phyloP scores from a whole-genome alignment of 495 filamentous ascomycete genomes.

The Aspergillus campestris region DNA sequence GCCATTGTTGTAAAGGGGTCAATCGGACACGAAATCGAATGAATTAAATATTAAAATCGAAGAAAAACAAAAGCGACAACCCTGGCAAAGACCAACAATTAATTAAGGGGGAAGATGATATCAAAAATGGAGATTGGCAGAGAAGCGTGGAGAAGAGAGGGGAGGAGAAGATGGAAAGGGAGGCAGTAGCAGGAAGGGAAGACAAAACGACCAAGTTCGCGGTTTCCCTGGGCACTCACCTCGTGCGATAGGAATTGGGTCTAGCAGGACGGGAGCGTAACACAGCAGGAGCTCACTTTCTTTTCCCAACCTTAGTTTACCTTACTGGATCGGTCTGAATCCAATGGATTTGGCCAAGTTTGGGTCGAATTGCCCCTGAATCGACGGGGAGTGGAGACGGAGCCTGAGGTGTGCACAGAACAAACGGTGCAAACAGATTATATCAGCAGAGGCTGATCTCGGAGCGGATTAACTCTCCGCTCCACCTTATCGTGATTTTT shows the following conservation, averaged over 20 bases:
- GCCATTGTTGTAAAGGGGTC: slow-evolving; percentile 52
- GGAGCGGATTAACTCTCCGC: too few relatives aligned
- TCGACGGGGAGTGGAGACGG: slow-evolving; percentile 6
- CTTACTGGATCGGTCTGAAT: too few relatives aligned
- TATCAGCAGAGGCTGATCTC: not conserved
- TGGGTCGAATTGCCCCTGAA: slow-evolving; percentile 20
- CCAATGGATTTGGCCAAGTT: slow-evolving; percentile 5
- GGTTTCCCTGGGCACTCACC: too few relatives aligned
- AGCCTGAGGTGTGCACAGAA: too few relatives aligned
- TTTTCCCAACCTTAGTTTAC: too few relatives aligned
- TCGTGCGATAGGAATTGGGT: too few relatives aligned
- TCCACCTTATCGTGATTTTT: not conserved
- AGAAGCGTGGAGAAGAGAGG: not conserved
- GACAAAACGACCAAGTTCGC: too few relatives aligned
- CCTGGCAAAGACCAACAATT: not conserved
- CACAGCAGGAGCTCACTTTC: too few relatives aligned
- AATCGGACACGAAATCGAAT: slow-evolving; percentile 11
- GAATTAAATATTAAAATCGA: slow-evolving; percentile 11
- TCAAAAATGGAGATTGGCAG: not conserved
- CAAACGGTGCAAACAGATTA: not conserved
- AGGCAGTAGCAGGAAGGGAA: slow-evolving; percentile 2
- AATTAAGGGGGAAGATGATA: too few relatives aligned
- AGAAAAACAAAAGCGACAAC: slow-evolving; percentile 5
- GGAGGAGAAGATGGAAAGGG: slow-evolving; percentile 16
- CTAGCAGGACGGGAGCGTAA: too few relatives aligned